Conservation (phyloP, 176 grass and related monocot species). For the Carex myosuroides region DNA sequence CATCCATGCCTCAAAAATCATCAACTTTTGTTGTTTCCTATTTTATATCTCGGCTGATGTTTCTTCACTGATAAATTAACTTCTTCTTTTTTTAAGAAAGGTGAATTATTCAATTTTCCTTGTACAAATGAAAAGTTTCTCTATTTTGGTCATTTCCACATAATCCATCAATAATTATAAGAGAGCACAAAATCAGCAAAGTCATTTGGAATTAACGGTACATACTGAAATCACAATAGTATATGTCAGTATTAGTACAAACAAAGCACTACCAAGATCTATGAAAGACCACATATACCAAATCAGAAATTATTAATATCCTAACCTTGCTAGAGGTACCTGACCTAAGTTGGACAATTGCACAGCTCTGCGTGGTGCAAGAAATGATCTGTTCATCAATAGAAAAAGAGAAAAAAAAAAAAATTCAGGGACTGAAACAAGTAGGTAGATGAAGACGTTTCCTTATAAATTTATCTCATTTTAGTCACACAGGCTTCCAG, state of each 20-base stretch:
- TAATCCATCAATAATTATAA: not conserved
- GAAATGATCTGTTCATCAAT: conserved; percentile 58
- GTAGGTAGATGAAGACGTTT: not conserved
- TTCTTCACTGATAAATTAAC: not conserved
- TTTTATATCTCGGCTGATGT: not conserved
- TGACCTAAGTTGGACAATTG: conserved; percentile 63
- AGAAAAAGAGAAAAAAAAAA: conserved; percentile 6
- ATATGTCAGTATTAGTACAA: not conserved
- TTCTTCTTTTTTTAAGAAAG: not conserved
- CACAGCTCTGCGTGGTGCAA: conserved; percentile 63
- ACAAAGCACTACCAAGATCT: not conserved
- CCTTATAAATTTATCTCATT: not conserved
- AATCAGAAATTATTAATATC: conserved; percentile 9
- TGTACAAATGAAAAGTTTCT: not conserved
- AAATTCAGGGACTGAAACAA: not conserved
- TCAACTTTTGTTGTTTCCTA: not conserved
- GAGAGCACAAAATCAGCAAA: not conserved
- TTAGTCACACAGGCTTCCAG: not conserved
- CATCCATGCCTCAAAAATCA: not conserved
- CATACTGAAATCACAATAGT: not conserved
- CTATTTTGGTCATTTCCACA: not conserved
- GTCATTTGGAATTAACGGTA: no score
- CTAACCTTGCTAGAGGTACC: conserved; percentile 69
- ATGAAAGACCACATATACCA: no score
- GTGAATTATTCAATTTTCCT: not conserved